phyloP scores from a whole-genome alignment of 1,139 yeast genomes.

The Pichia sp. region DNA sequence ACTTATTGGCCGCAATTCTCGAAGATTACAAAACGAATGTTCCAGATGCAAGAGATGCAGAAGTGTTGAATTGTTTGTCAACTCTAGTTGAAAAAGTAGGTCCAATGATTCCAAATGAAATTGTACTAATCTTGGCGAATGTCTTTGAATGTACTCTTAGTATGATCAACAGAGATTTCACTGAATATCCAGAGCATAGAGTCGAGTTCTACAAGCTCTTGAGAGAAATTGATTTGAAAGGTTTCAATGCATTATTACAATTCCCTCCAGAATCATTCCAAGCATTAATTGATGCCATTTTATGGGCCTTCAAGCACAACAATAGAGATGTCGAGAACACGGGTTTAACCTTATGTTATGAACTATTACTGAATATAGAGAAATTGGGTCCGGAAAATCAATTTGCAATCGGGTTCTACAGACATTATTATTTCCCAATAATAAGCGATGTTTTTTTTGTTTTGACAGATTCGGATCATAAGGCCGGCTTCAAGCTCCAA shows the following conservation, averaged over 20 bases:
- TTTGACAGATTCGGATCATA: slow-evolving; percentile 94
- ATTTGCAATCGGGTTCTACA: slow-evolving; percentile 82
- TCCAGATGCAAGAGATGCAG: slow-evolving; percentile 97
- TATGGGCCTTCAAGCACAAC: slow-evolving; percentile 98
- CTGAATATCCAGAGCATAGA: slow-evolving; percentile 97
- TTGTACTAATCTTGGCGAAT: slow-evolving; percentile 78
- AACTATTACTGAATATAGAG: slow-evolving; percentile 78
- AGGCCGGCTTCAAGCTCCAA: slow-evolving; percentile 90
- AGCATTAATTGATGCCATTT: slow-evolving; percentile 84
- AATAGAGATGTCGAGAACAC: slow-evolving; percentile 92
- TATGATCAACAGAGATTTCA: slow-evolving; percentile 92
- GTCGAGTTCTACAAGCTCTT: slow-evolving; percentile 90
- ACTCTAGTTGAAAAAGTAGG: slow-evolving; percentile 87
- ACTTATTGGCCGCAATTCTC: slow-evolving; percentile 77
- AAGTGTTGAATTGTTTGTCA: slow-evolving; percentile 90
- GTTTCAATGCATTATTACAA: slow-evolving; percentile 81
- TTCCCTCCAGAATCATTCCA: slow-evolving; percentile 91
- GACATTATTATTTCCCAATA: slow-evolving; percentile 83
- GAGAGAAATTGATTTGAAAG: slow-evolving; percentile 78
- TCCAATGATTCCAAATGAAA: slow-evolving; percentile 83
- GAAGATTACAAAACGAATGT: slow-evolving; percentile 87
- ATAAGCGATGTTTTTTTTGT: slow-evolving; percentile 90
- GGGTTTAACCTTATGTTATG: slow-evolving; percentile 78
- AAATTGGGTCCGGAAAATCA: slow-evolving; percentile 62
- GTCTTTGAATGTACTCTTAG: slow-evolving; percentile 92